Conservation (phyloP, 148 eudicot species). For the Camellia japonica region DNA sequence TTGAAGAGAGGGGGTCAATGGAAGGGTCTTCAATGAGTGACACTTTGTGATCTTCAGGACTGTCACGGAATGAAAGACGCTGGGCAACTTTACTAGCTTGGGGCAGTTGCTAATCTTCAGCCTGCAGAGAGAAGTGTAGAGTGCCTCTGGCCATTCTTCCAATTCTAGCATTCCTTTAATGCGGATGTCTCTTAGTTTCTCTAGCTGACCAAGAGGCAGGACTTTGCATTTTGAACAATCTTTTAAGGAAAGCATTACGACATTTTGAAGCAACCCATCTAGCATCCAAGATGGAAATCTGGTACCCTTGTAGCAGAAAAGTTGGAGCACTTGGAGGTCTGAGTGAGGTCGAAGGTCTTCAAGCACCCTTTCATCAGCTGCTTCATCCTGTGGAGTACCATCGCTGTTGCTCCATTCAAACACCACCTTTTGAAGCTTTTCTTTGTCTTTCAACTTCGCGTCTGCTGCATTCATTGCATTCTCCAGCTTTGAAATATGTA, state of each 20-base stretch:
- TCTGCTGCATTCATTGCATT: constrained; percentile 19
- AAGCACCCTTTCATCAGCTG: constrained; percentile 26
- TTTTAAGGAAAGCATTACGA: constrained; percentile 14
- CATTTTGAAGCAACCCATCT: constrained; percentile 15
- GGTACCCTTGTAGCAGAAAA: constrained; percentile 25
- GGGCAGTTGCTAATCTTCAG: constrained; percentile 29
- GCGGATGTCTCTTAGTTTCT: constrained; percentile 15
- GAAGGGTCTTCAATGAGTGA: constrained; percentile 22
- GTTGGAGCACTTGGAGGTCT: constrained; percentile 19
- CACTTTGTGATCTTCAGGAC: constrained; percentile 30
- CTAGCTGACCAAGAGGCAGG: constrained; percentile 24
- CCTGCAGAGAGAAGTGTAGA: constrained; percentile 5
- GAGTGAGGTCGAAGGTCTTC: constrained; percentile 29
- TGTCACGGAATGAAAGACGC: constrained; percentile 13
- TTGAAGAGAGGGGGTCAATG: constrained; percentile 11
- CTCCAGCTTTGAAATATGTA: constrained; percentile 26
- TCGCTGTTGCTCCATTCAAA: constrained; percentile 28
- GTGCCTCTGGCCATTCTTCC: constrained; percentile 18
- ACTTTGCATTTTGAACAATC: constrained; percentile 23
- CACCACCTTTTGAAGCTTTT: constrained; percentile 16
- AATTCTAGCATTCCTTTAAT: constrained; percentile 34
- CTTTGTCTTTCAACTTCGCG: constrained; percentile 25
- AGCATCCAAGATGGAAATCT: constrained; percentile 23
- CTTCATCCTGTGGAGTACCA: neutral
- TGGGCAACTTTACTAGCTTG: constrained; percentile 18